Conservation (phyloP, 2,329 filamentous ascomycete genomes). For the Metarhizium robertsii region DNA sequence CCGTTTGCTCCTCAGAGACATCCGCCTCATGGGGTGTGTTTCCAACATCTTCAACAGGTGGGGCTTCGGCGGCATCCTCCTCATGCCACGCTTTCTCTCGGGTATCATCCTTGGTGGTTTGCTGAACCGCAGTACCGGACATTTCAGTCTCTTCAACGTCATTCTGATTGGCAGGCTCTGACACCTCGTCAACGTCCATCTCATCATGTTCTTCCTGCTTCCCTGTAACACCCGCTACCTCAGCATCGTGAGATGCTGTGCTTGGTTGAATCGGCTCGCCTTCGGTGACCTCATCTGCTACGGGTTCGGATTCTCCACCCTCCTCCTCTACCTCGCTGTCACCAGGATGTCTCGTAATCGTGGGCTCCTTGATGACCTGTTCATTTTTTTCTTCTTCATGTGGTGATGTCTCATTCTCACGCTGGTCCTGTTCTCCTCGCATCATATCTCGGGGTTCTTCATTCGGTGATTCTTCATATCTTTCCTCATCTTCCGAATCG, state of each 20-base stretch:
- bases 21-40: background rate
- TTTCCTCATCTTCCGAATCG: slow-evolving; percentile 35
- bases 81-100: background rate
- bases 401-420: background rate
- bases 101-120: background rate
- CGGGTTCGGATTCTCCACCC: background rate
- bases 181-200: background rate
- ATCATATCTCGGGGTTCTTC: background rate
- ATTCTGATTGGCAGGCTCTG: background rate
- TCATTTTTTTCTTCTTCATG: background rate
- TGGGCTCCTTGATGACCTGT: background rate
- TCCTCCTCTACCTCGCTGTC: background rate
- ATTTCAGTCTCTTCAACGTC: background rate
- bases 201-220: background rate
- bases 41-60: background rate
- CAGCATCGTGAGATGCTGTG: background rate
- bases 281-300: background rate
- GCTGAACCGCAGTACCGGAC: background rate
- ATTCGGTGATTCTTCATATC: slow-evolving; percentile 9
- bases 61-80: background rate
- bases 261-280: background rate
- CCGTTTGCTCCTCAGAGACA: background rate
- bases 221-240: background rate
- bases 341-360: background rate
- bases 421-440: background rate